A percentile compares a stretch with the other conserved stretches of the same genome.
phyloP scores from a whole-genome alignment of 805 yeast genomes.

The Citeromyces matritensis region DNA sequence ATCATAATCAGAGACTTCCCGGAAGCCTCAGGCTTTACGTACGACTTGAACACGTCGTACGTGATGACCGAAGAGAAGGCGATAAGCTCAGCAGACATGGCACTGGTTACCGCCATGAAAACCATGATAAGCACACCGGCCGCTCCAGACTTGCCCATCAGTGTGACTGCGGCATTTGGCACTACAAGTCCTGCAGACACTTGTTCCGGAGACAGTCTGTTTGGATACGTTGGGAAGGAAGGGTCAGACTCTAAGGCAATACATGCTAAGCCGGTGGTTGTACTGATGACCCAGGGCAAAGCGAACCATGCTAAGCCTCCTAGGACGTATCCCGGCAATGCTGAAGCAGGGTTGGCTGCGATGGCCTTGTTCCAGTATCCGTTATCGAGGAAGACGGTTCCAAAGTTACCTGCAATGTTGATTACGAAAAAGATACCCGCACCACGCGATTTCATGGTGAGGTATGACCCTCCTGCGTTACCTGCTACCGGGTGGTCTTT shows the following conservation, averaged over 20 bases:
- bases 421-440: slow-evolving; percentile 88
- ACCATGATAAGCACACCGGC: slow-evolving; percentile 66
- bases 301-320: slow-evolving; percentile 92
- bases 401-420: slow-evolving; percentile 80
- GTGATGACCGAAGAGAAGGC: slow-evolving; percentile 79
- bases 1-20: slow-evolving; percentile 58
- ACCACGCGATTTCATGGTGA: slow-evolving; percentile 73
- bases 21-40: slow-evolving; percentile 63
- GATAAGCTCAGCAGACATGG: slow-evolving; percentile 82
- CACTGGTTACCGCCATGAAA: slow-evolving; percentile 88
- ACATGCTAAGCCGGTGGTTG: slow-evolving; percentile 81
- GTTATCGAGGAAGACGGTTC: slow-evolving; percentile 75
- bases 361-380: slow-evolving; percentile 87
- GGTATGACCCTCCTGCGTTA: slow-evolving; percentile 73
- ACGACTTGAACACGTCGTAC: slow-evolving; percentile 72
- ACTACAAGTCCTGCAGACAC: slow-evolving; percentile 71
- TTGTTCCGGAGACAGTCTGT: slow-evolving; percentile 46
- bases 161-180: slow-evolving; percentile 69
- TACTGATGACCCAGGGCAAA: slow-evolving; percentile 69
- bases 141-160: slow-evolving; percentile 82
- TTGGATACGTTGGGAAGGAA: slow-evolving; percentile 70
- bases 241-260: slow-evolving; percentile 57
- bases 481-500: slow-evolving; percentile 53
- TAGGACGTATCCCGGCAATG: slow-evolving; percentile 74
- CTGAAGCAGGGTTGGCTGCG: slow-evolving; percentile 71